phyloP scores from a whole-genome alignment of 768 basidiomycete genomes.

The Lactarius indigo region DNA sequence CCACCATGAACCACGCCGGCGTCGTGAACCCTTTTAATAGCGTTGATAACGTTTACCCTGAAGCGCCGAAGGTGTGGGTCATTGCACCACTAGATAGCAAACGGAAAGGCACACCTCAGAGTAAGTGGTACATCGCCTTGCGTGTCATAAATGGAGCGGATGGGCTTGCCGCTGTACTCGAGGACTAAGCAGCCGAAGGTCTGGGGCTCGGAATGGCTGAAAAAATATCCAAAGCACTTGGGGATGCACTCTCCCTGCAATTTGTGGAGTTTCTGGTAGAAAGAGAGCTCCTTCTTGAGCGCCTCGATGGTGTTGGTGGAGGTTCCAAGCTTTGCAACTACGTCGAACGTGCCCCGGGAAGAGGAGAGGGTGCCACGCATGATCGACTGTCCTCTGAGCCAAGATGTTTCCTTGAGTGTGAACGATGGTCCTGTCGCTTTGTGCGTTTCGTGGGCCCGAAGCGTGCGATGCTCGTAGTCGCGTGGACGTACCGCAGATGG shows the following conservation, averaged over 20 bases:
- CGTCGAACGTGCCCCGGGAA: slow-evolving; percentile 8
- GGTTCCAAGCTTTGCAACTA: slow-evolving; percentile 13
- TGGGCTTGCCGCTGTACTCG: slow-evolving; percentile 15
- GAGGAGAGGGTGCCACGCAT: slow-evolving; percentile 15
- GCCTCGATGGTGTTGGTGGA: not conserved
- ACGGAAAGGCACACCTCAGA: not conserved
- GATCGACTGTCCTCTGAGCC: slow-evolving; percentile 17
- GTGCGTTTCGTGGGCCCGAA: slow-evolving; percentile 6
- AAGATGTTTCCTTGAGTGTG: slow-evolving; percentile 3
- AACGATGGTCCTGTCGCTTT: slow-evolving; percentile 5
- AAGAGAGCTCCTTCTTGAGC: slow-evolving; percentile 9
- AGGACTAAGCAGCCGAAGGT: slow-evolving; percentile 9
- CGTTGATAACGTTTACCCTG: not conserved
- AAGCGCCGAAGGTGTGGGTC: not conserved
- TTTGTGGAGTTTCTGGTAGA: slow-evolving; percentile 8
- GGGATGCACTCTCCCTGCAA: slow-evolving; percentile 14
- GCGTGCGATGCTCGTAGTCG: slow-evolving; percentile 15
- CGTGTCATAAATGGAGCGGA: slow-evolving; percentile 13
- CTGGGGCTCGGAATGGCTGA: slow-evolving; percentile 3
- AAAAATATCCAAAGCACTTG: slow-evolving; percentile 15
- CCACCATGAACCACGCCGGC: slow-evolving; percentile 11
- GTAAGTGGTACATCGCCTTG: slow-evolving; percentile 1
- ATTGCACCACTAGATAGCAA: not conserved
- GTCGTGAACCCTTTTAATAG: slow-evolving; percentile 7
- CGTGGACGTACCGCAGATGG: not conserved